Evolutionary conservation across 768 basidiomycete genomes (phyloP), one percentile per base, ranked within the genome.

Genomic region (Tulasnella sp.): DNA sequence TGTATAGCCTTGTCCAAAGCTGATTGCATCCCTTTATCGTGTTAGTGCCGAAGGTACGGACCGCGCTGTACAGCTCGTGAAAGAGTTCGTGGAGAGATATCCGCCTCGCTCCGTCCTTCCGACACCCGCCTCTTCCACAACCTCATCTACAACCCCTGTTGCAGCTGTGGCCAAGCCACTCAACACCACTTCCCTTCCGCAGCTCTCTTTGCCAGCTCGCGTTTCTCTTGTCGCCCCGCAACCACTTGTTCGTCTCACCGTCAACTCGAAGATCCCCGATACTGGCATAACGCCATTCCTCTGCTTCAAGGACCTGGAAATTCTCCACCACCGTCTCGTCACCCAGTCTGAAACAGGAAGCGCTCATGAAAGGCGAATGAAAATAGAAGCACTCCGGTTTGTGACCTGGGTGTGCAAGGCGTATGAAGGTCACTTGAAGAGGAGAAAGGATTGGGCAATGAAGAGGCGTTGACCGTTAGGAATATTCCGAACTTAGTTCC

Each of bases 251-350:
- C 90, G 93, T 29, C 85, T 94, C 80, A 89, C 88, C 2, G 87
- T 90, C 6, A 83, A 84, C 0, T 83, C 86, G 2, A 89, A 90
- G 23, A 86, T 92, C 4, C 88, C 89, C 0, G 96, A 98, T 82
- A 92, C 94, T 80, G 82, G 87, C 32, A 91, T 98, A 7, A 93
- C 95, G 0, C 95, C 95, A 0, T 83, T 95, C 55, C 81, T 97
- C 29, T 87, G 89, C 16, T 97, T 95, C 82, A 80, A 84, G 20
- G 94, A 97, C 82, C 80, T 97, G n/a, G 91, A 93, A 80, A 79
- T 91, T 6, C 85, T 98, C 73, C 95, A 97, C 82, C 88, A 94
- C 78, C 86, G 91, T 37, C 84, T 95, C 39, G 89, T 91, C 9
- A 69, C 81, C 18, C 32, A 77, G 40, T 72, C 77, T 4, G 35